A percentile compares a stretch with the other conserved stretches of the same genome.
These are phyloP conservation scores for Tetraselmis striata DNA, from an alignment of 139 green algal genomes.

Conservation along the genomic window DNA sequence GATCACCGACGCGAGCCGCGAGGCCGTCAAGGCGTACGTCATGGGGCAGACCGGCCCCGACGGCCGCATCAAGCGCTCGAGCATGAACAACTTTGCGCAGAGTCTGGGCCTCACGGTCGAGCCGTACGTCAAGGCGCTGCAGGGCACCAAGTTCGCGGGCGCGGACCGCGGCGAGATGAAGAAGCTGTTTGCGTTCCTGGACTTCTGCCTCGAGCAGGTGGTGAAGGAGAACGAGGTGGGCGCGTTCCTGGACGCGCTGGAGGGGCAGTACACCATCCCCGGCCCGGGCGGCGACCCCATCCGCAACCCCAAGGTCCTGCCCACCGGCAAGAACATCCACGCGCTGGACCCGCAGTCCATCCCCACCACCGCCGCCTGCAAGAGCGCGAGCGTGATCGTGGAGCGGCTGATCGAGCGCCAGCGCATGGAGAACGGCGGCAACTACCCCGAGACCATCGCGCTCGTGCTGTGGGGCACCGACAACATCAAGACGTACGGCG, in stretches of 20 bases:
- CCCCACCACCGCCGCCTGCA: constrained; percentile 75
- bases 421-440: constrained; percentile 75
- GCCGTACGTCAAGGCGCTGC: constrained; percentile 63
- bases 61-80: constrained; percentile 57
- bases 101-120: constrained; percentile 68
- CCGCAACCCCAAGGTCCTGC: constrained; percentile 94
- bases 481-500: constrained; percentile 99
- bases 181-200: constrained; percentile 88
- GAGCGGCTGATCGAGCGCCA: constrained; percentile 92
- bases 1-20: constrained; percentile 79
- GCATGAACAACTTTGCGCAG: constrained; percentile 35
- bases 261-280: constrained; percentile 89
- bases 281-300: constrained; percentile 97
- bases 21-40: constrained; percentile 81
- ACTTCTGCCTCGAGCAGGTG: constrained; percentile 93
- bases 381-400: constrained; percentile 80
- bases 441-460: constrained; percentile 94
- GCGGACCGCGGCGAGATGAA: constrained; percentile 73
- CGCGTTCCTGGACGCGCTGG: constrained; percentile 74
- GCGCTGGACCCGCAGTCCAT: constrained; percentile 97
- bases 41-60: constrained; percentile 64
- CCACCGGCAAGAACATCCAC: constrained; percentile 99
- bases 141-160: constrained; percentile 65
- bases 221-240: constrained; percentile 99
- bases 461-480: constrained; percentile 99